Evolutionary conservation across 352 stramenopile species (phyloP), one percentile per base, ranked within the genome.

Genomic region (Pythium apleroticum): DNA sequence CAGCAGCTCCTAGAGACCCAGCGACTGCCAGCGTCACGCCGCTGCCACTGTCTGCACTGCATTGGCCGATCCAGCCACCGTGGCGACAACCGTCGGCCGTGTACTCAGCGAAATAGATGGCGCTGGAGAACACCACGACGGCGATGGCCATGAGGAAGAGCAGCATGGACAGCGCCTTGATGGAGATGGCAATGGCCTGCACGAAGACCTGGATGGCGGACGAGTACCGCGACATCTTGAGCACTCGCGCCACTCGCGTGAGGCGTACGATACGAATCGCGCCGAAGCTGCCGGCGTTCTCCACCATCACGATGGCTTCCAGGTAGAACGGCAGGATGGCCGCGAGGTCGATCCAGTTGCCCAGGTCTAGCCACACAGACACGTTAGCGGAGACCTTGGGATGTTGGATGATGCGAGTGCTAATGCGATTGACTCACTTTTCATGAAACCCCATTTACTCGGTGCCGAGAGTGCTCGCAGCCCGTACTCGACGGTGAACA

Each of bases 191-290:
- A 52, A 93, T 88, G 17, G 85, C 82, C 57, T 89, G 78, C 6
- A 86, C 76, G 49, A 96, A 96, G 30, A 93, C 81, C 55, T 90
- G 81, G 66, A 96, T 95, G 22, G 86, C 88, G 8, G 84, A 91
- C 12, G 88, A 91, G 54, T 96, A 95, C 14, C 86, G 79, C 20
- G 86, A 94, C 71, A 96, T 90, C 67, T 96, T 96, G 43, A 97
- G 73, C 20, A 97, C 86, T 12, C 89, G 81, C 1, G 86, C 81
- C 1, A 97, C 86, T 12, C 89, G 83, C 9, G 81, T 87, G 52
- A 97, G 84, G 2, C 89, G 86, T 8, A 96, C 80, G 41, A 97
- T 90, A 31, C 89, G 78, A 52, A 97, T 84, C 17, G 89, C 85
- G 5, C 81, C 80, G 22, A 93, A 84, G 12, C 75, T 85, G 6